These are phyloP conservation scores for Phytophthora gonapodyides DNA, from an alignment of 352 stramenopile genomes.

Conservation along the genomic window DNA sequence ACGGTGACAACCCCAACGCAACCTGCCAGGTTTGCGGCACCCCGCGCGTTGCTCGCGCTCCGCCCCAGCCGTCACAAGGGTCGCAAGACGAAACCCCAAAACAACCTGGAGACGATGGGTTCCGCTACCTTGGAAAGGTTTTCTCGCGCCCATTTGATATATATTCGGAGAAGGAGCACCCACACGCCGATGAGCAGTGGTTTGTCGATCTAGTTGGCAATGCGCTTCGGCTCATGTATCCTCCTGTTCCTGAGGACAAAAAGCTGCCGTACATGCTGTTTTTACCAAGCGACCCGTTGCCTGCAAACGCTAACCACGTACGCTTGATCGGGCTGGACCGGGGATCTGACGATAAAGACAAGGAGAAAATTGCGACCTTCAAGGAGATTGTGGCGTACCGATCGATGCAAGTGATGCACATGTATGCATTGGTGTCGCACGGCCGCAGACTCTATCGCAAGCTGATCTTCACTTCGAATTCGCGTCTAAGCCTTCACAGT, in stretches of 20 bases:
- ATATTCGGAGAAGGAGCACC: slow-evolving; percentile 81
- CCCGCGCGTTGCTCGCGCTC: slow-evolving; percentile 36
- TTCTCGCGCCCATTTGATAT: slow-evolving; percentile 82
- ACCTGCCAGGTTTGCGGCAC: slow-evolving; percentile 82
- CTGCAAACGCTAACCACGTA: slow-evolving; percentile 50
- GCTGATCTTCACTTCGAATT: slow-evolving; percentile 97
- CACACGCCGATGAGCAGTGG: slow-evolving; percentile 68
- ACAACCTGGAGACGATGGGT: slow-evolving; percentile 46
- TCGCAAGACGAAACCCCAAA: slow-evolving; percentile 32
- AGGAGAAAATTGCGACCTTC: slow-evolving; percentile 89
- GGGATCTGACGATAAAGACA: slow-evolving; percentile 75
- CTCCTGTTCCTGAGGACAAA: slow-evolving; percentile 75
- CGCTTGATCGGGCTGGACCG: slow-evolving; percentile 69
- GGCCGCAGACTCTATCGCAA: slow-evolving; percentile 96
- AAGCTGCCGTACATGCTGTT: slow-evolving; percentile 83
- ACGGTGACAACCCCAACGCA: slow-evolving; percentile 79
- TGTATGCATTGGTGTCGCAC: slow-evolving; percentile 98
- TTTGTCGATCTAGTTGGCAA: slow-evolving; percentile 72
- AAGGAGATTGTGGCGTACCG: slow-evolving; percentile 98
- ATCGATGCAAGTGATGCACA: slow-evolving; percentile 90
- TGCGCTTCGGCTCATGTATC: slow-evolving; percentile 68
- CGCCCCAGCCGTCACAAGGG: slow-evolving; percentile 19
- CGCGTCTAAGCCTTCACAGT: slow-evolving; percentile 92
- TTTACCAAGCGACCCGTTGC: slow-evolving; percentile 57
- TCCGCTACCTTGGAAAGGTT: slow-evolving; percentile 54